Evolutionary conservation across 2,329 filamentous ascomycete species (phyloP).

Genomic region (Arthrinium phaeospermum): DNA sequence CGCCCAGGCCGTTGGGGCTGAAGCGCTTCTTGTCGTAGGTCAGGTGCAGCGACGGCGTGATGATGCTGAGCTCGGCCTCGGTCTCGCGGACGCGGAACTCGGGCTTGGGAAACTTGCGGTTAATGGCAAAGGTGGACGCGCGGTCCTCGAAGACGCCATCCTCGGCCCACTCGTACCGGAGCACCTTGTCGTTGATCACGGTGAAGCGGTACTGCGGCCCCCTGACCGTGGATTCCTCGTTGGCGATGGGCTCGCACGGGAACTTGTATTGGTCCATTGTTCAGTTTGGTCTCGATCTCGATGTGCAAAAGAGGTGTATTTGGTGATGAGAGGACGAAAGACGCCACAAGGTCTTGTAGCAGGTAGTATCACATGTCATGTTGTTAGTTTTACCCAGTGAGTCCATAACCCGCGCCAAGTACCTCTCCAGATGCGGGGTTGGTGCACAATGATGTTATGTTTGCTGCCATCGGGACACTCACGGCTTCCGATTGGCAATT

Average conservation of each 20-base stretch:
- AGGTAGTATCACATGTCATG: neutral
- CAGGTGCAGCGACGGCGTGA: constrained; percentile 60
- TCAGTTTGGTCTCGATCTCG: neutral
- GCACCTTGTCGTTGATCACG: constrained; percentile 58
- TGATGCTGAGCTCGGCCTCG: constrained; percentile 55
- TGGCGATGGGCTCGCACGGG: constrained; percentile 48
- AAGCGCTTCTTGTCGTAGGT: constrained; percentile 64
- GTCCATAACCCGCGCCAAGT: neutral
- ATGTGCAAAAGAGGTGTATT: neutral
- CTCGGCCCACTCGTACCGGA: constrained; percentile 67
- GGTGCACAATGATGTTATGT: neutral
- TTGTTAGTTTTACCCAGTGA: neutral
- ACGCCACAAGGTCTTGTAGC: no score
- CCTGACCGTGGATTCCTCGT: constrained; percentile 50
- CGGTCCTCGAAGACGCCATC: constrained; percentile 67
- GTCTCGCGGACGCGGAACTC: constrained; percentile 54
- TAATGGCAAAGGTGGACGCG: constrained; percentile 64
- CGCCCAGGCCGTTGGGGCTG: constrained; percentile 53
- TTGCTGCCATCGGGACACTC: neutral
- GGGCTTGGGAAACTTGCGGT: constrained; percentile 54
- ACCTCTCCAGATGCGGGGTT: neutral
- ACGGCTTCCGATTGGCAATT: neutral
- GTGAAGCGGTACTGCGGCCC: constrained; percentile 64
- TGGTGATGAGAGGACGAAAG: neutral
- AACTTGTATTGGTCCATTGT: constrained; percentile 45